Conservation (phyloP, 1,284 basidiomycete genomes). For the Microbotryum silenes-acaulis region DNA sequence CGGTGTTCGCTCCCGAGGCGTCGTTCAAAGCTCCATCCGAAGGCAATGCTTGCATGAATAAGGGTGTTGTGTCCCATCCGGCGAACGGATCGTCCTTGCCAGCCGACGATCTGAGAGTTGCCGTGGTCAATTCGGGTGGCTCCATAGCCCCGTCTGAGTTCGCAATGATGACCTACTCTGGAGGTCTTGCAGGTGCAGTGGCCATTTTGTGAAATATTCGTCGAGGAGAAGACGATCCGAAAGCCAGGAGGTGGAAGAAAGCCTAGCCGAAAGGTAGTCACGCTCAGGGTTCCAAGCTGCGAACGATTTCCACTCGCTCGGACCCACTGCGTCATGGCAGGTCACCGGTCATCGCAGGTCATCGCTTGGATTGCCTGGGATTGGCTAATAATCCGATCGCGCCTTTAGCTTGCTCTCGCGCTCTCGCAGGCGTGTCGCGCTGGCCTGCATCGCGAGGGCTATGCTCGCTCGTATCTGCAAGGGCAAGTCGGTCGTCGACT, state of each 20-base stretch:
- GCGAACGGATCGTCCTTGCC: slow-evolving; percentile 11
- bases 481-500: no score
- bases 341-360: no score
- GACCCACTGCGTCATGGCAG: no score
- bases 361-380: no score
- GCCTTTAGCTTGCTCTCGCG: no score
- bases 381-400: no score
- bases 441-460: no score
- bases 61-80: slow-evolving; percentile 47
- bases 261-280: no score
- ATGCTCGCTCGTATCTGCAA: no score
- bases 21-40: slow-evolving; percentile 15
- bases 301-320: no score
- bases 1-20: background rate
- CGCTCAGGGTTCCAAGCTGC: no score
- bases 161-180: background rate
- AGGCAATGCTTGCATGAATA: slow-evolving; percentile 90
- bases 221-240: background rate
- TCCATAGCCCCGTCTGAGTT: background rate
- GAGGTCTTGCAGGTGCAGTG: slow-evolving; percentile 8
- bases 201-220: background rate
- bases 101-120: slow-evolving; percentile 1
- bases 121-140: background rate
- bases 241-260: background rate
- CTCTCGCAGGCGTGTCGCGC: no score